These are phyloP conservation scores for Citrullus colocynthis DNA, from an alignment of 306 rosid genomes.

Conservation along the genomic window DNA sequence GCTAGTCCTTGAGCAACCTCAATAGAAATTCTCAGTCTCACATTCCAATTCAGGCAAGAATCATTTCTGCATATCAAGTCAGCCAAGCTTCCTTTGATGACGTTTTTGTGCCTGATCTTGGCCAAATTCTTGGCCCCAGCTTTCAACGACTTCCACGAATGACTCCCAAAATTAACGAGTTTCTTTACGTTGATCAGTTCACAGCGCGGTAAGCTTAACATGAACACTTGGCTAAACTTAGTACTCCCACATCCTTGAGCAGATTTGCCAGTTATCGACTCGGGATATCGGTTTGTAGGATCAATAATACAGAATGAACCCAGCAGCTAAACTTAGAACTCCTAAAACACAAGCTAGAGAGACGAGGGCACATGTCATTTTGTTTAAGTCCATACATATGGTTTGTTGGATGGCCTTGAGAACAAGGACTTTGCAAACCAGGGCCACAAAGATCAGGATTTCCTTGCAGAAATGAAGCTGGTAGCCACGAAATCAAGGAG, in stretches of 20 bases:
- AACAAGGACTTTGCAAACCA: conserved; percentile 62
- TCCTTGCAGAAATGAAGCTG: conserved; percentile 94
- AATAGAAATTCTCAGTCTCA: conserved; percentile 63
- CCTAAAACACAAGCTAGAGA: conserved; percentile 62
- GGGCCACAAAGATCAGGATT: conserved; percentile 81
- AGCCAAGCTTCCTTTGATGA: conserved; percentile 73
- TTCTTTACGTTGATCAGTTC: conserved; percentile 80
- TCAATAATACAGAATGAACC: conserved; percentile 40
- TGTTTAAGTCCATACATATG: conserved; percentile 37
- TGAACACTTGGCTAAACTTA: conserved; percentile 55
- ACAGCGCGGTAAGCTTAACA: conserved; percentile 59
- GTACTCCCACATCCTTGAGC: conserved; percentile 41
- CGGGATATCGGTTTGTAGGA: conserved; percentile 33
- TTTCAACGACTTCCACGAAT: conserved; percentile 59
- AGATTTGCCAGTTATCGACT: conserved; percentile 43
- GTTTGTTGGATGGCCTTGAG: conserved; percentile 40
- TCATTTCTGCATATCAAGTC: conserved; percentile 46
- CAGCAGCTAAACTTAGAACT: conserved; percentile 42
- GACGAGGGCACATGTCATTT: conserved; percentile 50
- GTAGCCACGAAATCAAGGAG: conserved; percentile 75
- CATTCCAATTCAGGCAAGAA: conserved; percentile 54
- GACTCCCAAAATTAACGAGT: conserved; percentile 61
- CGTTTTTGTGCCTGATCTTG: conserved; percentile 80
- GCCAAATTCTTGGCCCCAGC: conserved; percentile 76
- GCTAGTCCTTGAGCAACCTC: conserved; percentile 85